Base-by-base conservation (phyloP, 2,329 filamentous ascomycete genomes). In the Pseudogymnoascus sp. region DNA sequence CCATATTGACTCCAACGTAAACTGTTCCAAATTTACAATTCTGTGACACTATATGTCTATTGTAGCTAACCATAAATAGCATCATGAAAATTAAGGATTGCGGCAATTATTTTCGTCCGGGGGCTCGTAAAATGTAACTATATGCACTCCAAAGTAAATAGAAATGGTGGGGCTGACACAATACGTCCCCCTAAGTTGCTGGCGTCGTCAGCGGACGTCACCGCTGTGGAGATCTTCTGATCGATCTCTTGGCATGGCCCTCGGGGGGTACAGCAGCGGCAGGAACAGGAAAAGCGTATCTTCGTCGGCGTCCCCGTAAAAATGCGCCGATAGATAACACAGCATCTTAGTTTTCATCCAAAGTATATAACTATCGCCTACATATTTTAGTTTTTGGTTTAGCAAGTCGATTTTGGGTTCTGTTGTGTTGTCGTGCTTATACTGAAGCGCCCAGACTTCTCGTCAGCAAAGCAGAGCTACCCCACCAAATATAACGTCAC, bases 191-290 rank as follows among this genome's bases (percentile, higher is more conserved):
- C 3, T n/a, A 16, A 42, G 44, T n/a, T 53, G 23, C 25, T 31
- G 46, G 50, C 25, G 50, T 56, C 50, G 50, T 56, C 50, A 56
- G 50, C 50, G 50, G 50, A 56, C 50, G 50, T 56, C 50, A 56
- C 50, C 50, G 8, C n/a, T 56, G 50, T 56, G 50, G 50, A 25
- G 50, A 56, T 56, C 50, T 56, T 56, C 50, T 56, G 50, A 56
- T 56, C 25, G 50, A 56, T 56, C 50, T 56, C 50, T 56, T 56
- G 50, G 50, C 50, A 56, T 34, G 25, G 50, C 16, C 12, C 25
- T 56, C 28, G 28, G 50, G 50, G n/a, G n/a, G 16, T 34, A 56
- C 28, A 56, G 2, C 28, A 56, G 6, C 21, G 28, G 50, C 16
- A 56, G 50, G 50, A 56, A 56, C 50, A 56, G 50, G 50, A 56